Conservation (phyloP, 768 basidiomycete genomes). For the Psilocybe tampanensis region DNA sequence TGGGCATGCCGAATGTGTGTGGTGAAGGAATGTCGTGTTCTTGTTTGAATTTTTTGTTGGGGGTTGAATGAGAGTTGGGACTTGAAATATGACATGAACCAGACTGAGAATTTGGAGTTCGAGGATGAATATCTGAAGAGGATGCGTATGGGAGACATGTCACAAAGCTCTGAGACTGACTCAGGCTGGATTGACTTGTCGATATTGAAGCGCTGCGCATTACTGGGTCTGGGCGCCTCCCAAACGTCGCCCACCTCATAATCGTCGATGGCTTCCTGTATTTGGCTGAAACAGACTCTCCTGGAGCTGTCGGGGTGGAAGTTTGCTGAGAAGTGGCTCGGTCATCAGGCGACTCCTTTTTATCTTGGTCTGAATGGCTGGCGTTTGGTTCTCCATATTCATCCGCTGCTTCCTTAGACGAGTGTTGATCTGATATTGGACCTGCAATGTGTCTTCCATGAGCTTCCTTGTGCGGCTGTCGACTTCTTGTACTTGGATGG, state of each 20-base stretch:
- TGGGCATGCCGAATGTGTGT: slow-evolving; percentile 35
- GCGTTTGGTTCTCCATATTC: slow-evolving; percentile 8
- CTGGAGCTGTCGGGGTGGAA: background rate
- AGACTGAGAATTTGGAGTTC: slow-evolving; percentile 19
- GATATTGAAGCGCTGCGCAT: slow-evolving; percentile 11
- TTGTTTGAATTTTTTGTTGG: slow-evolving; percentile 5
- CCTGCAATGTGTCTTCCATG: slow-evolving; percentile 4
- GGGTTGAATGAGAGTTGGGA: slow-evolving; percentile 11
- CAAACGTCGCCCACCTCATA: slow-evolving; percentile 18
- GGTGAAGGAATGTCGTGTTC: slow-evolving; percentile 28
- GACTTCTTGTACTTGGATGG: slow-evolving; percentile 13
- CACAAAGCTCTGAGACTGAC: slow-evolving; percentile 16
- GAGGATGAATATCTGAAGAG: slow-evolving; percentile 12
- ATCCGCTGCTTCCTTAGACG: background rate
- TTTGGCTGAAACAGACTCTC: background rate
- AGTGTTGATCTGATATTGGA: slow-evolving; percentile 3
- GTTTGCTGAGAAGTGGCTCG: background rate
- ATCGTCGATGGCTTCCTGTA: slow-evolving; percentile 1
- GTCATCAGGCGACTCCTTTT: slow-evolving; percentile 3
- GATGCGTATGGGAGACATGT: slow-evolving; percentile 11
- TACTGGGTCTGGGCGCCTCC: slow-evolving; percentile 9
- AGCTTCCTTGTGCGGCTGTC: slow-evolving; percentile 9
- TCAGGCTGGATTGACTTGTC: slow-evolving; percentile 23
- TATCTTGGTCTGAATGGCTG: background rate
- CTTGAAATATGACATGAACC: slow-evolving; percentile 17